Evolutionary conservation across 176 grass and related monocot species (phyloP), one percentile per base, ranked within the genome.

Genomic region (Eragrostis curvula): DNA sequence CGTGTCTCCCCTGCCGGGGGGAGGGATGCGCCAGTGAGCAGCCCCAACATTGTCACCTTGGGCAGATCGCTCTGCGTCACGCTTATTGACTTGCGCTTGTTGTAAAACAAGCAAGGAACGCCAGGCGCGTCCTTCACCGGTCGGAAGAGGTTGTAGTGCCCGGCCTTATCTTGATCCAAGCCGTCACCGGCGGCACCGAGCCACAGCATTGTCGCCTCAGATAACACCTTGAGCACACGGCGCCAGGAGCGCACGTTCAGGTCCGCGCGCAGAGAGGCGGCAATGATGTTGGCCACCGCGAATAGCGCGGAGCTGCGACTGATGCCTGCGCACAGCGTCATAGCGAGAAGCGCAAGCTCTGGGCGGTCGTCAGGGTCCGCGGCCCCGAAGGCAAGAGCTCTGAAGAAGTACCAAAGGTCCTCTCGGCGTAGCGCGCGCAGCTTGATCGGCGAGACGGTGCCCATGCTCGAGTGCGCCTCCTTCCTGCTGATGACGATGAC

Each of bases 351-450:
- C 48, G 52, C 16, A 0, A 73, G 70, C 47, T 73, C 48, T 5
- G 28, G 48, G 28, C 12, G 46, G 1, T 80, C 63, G 6, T 18
- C 32, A 4, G 62, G 61, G 49, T 68, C 21, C 4, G 30, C 8
- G 9, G 49, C 29, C 0, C 71, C 49, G 49, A 74, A 73, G n/a
- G 49, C 17, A 9, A 73, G 16, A 0, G 48, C 18, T 9, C 15
- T 68, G 29, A 79, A 79, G 0, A 67, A 9, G 77, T 68, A 68
- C 77, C 47, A 79, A 20, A 41, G 36, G 48, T 73, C 71, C 49
- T 73, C 71, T 1, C 27, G 27, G 17, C 17, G 49, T 29, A 2
- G 29, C 48, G 9, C 17, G 16, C 28, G 16, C 70, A 73, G 18
- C 48, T 47, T 36, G 27, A 73, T 47, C 9, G 70, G 9, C 9